Conservation (phyloP, 768 basidiomycete genomes). For the Psilocybe cyanescens region DNA sequence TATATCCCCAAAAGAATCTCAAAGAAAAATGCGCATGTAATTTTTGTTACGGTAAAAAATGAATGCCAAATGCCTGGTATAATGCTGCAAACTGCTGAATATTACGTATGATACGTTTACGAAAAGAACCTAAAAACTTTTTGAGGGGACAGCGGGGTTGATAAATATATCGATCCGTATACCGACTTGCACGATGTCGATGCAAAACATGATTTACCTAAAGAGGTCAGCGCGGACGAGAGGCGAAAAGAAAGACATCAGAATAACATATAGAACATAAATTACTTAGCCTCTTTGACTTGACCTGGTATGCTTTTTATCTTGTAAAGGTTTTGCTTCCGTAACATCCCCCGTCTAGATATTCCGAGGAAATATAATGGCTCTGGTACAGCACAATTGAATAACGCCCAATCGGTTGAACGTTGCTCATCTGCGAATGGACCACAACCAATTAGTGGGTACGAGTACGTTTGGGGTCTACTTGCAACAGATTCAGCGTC, state of each 20-base stretch:
- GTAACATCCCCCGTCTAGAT: neutral
- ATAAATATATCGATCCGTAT: neutral
- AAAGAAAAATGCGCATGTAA: too few species aligned
- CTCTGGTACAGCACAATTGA: neutral
- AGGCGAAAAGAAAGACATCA: constrained; percentile 5
- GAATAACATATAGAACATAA: constrained; percentile 22
- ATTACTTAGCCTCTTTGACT: constrained; percentile 32
- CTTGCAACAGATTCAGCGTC: neutral
- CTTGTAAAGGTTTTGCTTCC: neutral
- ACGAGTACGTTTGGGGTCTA: constrained; percentile 50
- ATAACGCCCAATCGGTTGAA: neutral
- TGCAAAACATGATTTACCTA: constrained; percentile 3
- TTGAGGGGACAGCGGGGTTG: neutral
- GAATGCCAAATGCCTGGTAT: neutral
- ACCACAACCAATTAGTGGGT: constrained; percentile 31
- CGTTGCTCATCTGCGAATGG: neutral
- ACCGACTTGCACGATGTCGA: neutral
- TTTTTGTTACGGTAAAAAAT: neutral
- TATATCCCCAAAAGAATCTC: neutral
- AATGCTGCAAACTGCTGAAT: neutral
- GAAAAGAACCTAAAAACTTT: neutral
- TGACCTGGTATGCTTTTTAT: constrained; percentile 17
- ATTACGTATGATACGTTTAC: neutral
- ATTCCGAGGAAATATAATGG: neutral
- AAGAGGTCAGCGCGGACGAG: constrained; percentile 14